phyloP scores from a whole-genome alignment of 148 eudicot species.

The Fagopyrum homotropicum region DNA sequence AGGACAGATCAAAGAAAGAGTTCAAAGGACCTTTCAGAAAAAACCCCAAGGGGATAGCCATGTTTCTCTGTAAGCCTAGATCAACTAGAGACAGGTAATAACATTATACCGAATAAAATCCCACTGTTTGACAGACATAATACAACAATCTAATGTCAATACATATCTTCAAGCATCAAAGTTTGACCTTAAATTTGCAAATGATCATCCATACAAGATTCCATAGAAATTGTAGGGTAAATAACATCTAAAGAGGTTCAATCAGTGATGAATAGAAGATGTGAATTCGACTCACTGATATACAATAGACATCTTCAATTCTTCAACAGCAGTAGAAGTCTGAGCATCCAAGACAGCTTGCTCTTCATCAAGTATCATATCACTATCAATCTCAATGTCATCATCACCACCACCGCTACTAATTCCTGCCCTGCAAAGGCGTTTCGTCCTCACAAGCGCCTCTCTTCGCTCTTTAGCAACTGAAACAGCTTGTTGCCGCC shows the following conservation, averaged over 20 bases:
- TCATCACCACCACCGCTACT: conserved; percentile 27
- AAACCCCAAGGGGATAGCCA: too few species aligned
- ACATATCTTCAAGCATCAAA: neutral
- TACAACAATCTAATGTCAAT: too few species aligned
- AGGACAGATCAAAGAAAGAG: neutral
- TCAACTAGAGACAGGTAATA: neutral
- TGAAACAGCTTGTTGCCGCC: conserved; percentile 67
- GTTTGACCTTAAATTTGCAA: too few species aligned
- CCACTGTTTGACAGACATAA: neutral
- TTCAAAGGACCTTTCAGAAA: neutral
- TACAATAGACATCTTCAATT: conserved; percentile 47
- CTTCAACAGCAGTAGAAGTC: conserved; percentile 71
- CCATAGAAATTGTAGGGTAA: neutral
- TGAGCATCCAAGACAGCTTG: conserved; percentile 68
- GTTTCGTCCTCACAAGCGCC: conserved; percentile 72
- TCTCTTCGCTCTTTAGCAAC: conserved; percentile 89
- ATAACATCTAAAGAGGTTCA: neutral
- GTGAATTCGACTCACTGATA: conserved; percentile 47
- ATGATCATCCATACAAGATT: neutral
- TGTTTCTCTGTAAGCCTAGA: neutral
- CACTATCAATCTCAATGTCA: conserved; percentile 29
- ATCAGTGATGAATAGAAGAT: neutral
- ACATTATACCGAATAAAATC: neutral
- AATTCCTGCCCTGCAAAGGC: conserved; percentile 76
- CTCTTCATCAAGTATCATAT: conserved; percentile 80